These are phyloP conservation scores for Primulina eburnea DNA, from an alignment of 257 asterid genomes.

Conservation along the genomic window DNA sequence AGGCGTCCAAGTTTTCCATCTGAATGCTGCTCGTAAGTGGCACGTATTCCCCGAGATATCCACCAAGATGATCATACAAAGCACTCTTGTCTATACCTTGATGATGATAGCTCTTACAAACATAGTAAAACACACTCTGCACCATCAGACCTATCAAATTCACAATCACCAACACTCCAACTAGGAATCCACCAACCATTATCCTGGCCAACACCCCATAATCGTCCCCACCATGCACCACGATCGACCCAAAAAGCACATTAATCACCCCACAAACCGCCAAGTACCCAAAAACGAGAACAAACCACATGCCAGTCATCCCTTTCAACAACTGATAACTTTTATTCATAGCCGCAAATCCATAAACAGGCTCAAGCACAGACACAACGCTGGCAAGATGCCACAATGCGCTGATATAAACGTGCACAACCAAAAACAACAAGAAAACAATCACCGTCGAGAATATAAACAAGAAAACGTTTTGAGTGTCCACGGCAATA, in stretches of 20 bases:
- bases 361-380: conserved; percentile 75
- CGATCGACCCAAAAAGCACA: conserved; percentile 56
- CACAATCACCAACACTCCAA: conserved; percentile 80
- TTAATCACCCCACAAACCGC: conserved; percentile 64
- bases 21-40: conserved; percentile 64
- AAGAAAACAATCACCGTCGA: conserved; percentile 51
- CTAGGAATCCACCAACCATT: conserved; percentile 80
- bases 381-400: conserved; percentile 91
- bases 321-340: conserved; percentile 72
- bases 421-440: conserved; percentile 74
- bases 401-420: conserved; percentile 84
- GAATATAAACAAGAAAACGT: conserved; percentile 50
- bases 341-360: conserved; percentile 71
- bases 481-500: conserved; percentile 59
- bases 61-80: conserved; percentile 88
- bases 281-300: conserved; percentile 63
- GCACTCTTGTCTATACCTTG: conserved; percentile 88
- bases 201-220: conserved; percentile 64
- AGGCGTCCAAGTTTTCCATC: conserved; percentile 82
- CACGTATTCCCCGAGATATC: conserved; percentile 50
- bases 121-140: conserved; percentile 94
- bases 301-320: conserved; percentile 50
- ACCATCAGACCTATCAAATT: conserved; percentile 79
- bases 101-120: conserved; percentile 90
- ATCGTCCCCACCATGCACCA: conserved; percentile 78